A percentile compares a stretch with the other conserved stretches of the same genome.
Conservation (phyloP, 2,329 filamentous ascomycete species). For the Lachnellula subtilissima region DNA sequence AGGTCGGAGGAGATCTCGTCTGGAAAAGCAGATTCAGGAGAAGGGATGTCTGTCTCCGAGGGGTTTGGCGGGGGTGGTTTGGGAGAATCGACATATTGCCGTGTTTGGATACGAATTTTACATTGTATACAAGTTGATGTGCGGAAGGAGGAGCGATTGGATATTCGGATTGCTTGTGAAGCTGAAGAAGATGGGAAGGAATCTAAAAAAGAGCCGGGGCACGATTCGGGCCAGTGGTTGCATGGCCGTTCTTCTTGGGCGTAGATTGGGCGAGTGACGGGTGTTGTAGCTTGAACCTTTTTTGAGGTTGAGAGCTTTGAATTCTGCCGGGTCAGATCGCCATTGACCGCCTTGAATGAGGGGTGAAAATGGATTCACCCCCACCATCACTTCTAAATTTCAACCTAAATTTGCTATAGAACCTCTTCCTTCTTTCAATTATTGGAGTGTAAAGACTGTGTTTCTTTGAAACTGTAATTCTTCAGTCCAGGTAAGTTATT, state of each 20-base stretch:
- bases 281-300: conserved; percentile 2
- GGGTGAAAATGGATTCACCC: neutral
- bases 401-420: neutral
- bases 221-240: conserved; percentile 27
- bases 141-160: conserved; percentile 19
- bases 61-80: conserved; percentile 17
- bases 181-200: conserved; percentile 20
- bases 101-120: conserved; percentile 33
- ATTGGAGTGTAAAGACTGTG: neutral
- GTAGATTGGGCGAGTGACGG: neutral
- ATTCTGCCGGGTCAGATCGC: neutral
- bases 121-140: conserved; percentile 39
- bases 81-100: conserved; percentile 30
- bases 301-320: conserved; percentile 13
- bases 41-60: neutral
- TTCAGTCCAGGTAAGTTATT: neutral
- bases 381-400: conserved; percentile 7
- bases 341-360: conserved; percentile 5
- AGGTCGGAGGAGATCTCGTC: conserved; percentile 32
- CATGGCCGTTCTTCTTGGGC: conserved; percentile 25
- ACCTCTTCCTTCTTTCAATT: neutral
- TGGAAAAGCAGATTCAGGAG: neutral
- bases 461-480: neutral
- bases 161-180: conserved; percentile 15
- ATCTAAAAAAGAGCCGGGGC: conserved; percentile 28